Percentiles rank a stretch among this genome's conserved stretches.
These are phyloP conservation scores for Penicillium lividum DNA, from an alignment of 495 filamentous ascomycete genomes.

Conservation along the genomic window DNA sequence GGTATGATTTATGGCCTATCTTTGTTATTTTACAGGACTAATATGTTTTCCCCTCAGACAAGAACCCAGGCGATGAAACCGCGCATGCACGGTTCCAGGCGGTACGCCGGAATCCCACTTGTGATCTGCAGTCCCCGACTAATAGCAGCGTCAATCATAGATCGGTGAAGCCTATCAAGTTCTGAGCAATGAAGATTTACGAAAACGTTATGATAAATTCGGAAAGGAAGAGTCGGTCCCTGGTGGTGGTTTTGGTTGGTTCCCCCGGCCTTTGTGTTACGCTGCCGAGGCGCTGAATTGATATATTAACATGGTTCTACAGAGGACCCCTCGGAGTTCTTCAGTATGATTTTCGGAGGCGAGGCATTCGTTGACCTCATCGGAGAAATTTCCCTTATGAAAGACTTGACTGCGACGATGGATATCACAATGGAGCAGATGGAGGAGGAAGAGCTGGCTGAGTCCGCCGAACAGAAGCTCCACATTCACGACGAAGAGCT, in stretches of 20 bases:
- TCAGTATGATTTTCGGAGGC: slow-evolving; percentile 96
- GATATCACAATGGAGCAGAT: slow-evolving; percentile 79
- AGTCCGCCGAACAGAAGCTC: slow-evolving; percentile 51
- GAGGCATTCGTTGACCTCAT: slow-evolving; percentile 93
- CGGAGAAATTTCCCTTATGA: slow-evolving; percentile 90
- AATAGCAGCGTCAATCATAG: slow-evolving; percentile 33
- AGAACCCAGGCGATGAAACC: slow-evolving; percentile 96
- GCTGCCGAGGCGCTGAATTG: background rate
- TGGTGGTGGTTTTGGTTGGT: slow-evolving; percentile 78
- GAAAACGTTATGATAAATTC: slow-evolving; percentile 91
- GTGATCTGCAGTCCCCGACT: slow-evolving; percentile 6
- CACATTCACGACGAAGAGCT: slow-evolving; percentile 46
- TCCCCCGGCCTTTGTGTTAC: background rate
- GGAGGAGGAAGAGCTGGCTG: slow-evolving; percentile 63
- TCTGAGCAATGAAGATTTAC: slow-evolving; percentile 79
- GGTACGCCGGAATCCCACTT: slow-evolving; percentile 39
- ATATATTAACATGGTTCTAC: background rate
- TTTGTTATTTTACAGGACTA: background rate
- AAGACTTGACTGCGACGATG: slow-evolving; percentile 86
- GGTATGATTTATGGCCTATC: slow-evolving; percentile 36
- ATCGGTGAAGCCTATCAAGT: slow-evolving; percentile 99
- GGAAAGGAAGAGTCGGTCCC: slow-evolving; percentile 92
- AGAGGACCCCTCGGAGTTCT: slow-evolving; percentile 97
- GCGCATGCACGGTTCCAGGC: slow-evolving; percentile 91
- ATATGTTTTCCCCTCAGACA: slow-evolving; percentile 58